Conservation (phyloP, 371 early-diverging fungal genomes). For the Nosema granulosis region DNA sequence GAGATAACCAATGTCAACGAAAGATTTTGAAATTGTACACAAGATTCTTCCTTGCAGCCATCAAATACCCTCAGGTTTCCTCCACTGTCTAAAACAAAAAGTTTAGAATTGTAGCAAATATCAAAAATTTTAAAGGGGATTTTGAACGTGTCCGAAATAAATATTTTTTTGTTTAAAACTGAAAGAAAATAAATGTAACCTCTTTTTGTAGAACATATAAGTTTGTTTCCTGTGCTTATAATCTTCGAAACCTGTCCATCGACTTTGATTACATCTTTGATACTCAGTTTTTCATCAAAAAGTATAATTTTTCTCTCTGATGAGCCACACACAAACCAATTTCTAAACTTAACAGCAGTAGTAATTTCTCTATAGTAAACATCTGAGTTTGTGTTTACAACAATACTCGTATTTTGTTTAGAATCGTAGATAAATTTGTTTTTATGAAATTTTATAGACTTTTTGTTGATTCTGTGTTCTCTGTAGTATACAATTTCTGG, state of each 20-base stretch:
- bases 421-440: background rate
- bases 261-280: background rate
- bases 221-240: background rate
- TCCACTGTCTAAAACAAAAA: slow-evolving; percentile 1
- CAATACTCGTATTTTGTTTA: background rate
- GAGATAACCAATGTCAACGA: no score
- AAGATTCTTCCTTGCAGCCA: background rate
- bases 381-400: background rate
- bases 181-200: background rate
- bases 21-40: no score
- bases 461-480: background rate
- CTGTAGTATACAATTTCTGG: background rate
- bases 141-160: background rate
- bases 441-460: background rate
- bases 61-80: background rate
- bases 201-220: background rate
- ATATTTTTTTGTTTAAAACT: background rate
- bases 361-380: background rate
- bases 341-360: background rate
- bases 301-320: background rate
- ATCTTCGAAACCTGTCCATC: background rate
- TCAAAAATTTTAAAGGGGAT: background rate
- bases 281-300: background rate
- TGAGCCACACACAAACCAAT: background rate
- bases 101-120: background rate